These are phyloP conservation scores for Phytophthora rubi DNA, from an alignment of 352 stramenopile species.

Conservation along the genomic window DNA sequence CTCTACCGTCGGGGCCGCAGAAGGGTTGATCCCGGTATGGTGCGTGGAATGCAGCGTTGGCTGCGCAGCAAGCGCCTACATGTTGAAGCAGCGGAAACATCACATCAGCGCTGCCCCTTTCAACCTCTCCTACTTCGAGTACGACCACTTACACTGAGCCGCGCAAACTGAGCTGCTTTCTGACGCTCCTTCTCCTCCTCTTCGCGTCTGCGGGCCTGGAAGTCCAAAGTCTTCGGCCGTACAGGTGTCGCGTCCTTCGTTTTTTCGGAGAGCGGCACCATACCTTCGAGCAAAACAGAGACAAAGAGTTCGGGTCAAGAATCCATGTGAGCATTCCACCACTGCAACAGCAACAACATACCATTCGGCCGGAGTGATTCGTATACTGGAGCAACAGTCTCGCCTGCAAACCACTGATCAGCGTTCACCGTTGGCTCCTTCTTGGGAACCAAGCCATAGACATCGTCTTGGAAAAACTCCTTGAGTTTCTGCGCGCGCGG, in stretches of 20 bases:
- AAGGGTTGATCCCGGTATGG: conserved; percentile 28
- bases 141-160: conserved; percentile 59
- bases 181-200: conserved; percentile 70
- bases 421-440: conserved; percentile 41
- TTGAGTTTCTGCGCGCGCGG: conserved; percentile 71
- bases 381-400: conserved; percentile 44
- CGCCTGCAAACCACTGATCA: conserved; percentile 64
- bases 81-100: conserved; percentile 10
- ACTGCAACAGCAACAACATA: conserved; percentile 27
- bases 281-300: conserved; percentile 32
- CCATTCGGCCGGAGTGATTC: conserved; percentile 63
- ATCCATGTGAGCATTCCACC: not conserved
- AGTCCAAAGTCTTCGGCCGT: conserved; percentile 73
- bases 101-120: conserved; percentile 1
- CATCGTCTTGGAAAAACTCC: conserved; percentile 84
- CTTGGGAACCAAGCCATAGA: conserved; percentile 56
- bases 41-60: conserved; percentile 72
- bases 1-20: conserved; percentile 19
- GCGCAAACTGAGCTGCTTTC: conserved; percentile 71
- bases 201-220: conserved; percentile 60
- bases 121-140: not conserved
- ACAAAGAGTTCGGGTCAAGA: not conserved
- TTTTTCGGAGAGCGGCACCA: conserved; percentile 71
- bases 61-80: conserved; percentile 66
- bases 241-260: conserved; percentile 38